Percentiles rank a stretch among this genome's conserved stretches.
Conservation (phyloP, 768 basidiomycete species). For the Leccinum subgranulosum region DNA sequence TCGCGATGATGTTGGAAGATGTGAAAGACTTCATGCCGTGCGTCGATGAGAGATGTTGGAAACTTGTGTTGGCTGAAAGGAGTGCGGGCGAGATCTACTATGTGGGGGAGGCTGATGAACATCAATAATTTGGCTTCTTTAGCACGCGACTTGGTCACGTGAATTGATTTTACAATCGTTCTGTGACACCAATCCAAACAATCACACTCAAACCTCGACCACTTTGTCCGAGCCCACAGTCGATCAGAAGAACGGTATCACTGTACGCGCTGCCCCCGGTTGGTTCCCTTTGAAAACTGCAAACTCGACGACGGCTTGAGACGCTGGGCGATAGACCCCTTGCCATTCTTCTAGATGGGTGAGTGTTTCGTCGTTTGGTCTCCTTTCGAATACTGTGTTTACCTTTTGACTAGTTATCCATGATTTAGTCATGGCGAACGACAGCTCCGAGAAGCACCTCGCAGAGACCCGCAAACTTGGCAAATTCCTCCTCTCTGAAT, state of each 20-base stretch:
- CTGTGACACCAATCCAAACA: too few species aligned
- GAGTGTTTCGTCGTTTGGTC: background rate
- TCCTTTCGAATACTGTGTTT: background rate
- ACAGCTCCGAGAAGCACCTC: background rate
- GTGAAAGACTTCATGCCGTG: conserved; percentile 9
- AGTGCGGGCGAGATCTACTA: background rate
- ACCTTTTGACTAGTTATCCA: background rate
- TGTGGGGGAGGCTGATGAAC: background rate
- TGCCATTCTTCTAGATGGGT: conserved; percentile 8
- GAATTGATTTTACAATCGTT: conserved; percentile 10
- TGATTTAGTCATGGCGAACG: conserved; percentile 2
- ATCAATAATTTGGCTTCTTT: background rate
- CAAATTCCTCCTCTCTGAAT: conserved; percentile 1
- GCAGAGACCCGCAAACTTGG: conserved; percentile 1
- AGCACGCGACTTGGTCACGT: conserved; percentile 19
- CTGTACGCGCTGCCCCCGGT: background rate
- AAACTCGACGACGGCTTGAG: background rate
- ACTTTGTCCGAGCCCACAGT: too few species aligned
- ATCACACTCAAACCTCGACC: too few species aligned
- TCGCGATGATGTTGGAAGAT: conserved; percentile 8
- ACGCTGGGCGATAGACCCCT: conserved; percentile 6
- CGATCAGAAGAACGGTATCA: too few species aligned
- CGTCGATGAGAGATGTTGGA: background rate
- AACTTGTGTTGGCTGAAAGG: conserved; percentile 14
- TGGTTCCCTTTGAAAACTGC: conserved; percentile 3